A percentile compares a stretch with the other conserved stretches of the same genome.
Conservation (phyloP, 2,329 filamentous ascomycete genomes). For the Colletotrichum incanum region DNA sequence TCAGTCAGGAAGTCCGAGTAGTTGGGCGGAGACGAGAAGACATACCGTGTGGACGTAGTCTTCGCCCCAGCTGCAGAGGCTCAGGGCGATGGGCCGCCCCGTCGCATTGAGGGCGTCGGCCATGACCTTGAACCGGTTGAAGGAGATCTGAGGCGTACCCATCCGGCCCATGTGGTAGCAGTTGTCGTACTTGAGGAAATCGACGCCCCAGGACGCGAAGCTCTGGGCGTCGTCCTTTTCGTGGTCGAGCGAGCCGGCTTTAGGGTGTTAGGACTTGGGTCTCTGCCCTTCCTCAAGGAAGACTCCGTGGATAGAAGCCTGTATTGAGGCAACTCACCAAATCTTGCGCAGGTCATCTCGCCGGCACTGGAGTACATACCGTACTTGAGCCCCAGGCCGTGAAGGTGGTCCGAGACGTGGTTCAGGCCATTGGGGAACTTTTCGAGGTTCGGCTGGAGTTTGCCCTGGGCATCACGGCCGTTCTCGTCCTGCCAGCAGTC, state of each 20-base stretch:
- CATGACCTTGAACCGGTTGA: slow-evolving; percentile 52
- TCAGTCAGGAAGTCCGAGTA: background rate
- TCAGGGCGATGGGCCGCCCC: slow-evolving; percentile 51
- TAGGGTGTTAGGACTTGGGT: background rate
- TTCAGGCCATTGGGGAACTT: slow-evolving; percentile 58
- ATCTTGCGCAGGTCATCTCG: slow-evolving; percentile 65
- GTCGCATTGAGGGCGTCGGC: slow-evolving; percentile 52
- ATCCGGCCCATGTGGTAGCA: slow-evolving; percentile 54
- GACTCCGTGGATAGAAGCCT: background rate
- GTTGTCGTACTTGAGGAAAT: slow-evolving; percentile 70
- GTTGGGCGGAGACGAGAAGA: background rate
- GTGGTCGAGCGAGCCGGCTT: slow-evolving; percentile 64
- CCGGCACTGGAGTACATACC: slow-evolving; percentile 61
- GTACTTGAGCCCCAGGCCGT: slow-evolving; percentile 55
- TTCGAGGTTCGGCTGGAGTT: slow-evolving; percentile 50
- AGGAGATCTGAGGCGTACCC: slow-evolving; percentile 49
- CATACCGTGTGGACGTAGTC: slow-evolving; percentile 46
- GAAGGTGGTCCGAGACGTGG: slow-evolving; percentile 53
- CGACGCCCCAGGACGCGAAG: slow-evolving; percentile 68
- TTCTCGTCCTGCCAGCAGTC: slow-evolving; percentile 54
- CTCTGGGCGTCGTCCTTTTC: slow-evolving; percentile 67
- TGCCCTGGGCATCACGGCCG: slow-evolving; percentile 46
- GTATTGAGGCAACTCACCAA: slow-evolving; percentile 4
- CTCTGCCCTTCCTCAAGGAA: background rate
- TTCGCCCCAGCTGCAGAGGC: slow-evolving; percentile 55